Evolutionary conservation across 2,329 filamentous ascomycete species (phyloP), one percentile per base, ranked within the genome.

Genomic region (Neoscytalidium dimidiatum): DNA sequence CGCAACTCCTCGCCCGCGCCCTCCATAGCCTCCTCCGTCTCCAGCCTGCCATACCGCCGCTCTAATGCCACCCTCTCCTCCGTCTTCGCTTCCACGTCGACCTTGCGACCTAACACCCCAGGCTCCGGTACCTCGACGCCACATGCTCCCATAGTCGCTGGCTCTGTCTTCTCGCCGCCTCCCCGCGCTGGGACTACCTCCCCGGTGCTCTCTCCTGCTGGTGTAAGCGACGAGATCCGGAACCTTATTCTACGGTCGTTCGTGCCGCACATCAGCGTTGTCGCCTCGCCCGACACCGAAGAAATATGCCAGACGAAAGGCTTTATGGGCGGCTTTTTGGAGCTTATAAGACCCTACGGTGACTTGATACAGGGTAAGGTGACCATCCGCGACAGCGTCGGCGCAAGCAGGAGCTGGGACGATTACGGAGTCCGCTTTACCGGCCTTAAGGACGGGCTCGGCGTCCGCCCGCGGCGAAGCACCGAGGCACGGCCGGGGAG

Each of bases 361-460:
- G 95, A 99, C 78, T 86, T 85, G 17, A 85, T 98, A 0, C 87
- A 90, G 57, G 95, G 95, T 31, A 96, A 95, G 73, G 90, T 99
- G 60, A 91, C 91, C 3, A 90, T 98, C 64, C 84, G 95, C 71
- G 95, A 99, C 78, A 97, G 94, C 74, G 88, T 92, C 70, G 94
- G 95, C 8, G 87, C 90, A 48, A 94, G 92, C 74, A 88, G 88
- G 73, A 86, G 87, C 43, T 94, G 91, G 81, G 94, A 97, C 64
- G 93, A 98, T 75, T 99, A 93, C 77, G 90, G 92, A 0, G 85
- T 99, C 65, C 90, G 92, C 64, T 97, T 99, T 75, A 88, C 90
- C 4, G 86, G 87, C 66, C 86, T 96, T 63, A 88, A 88, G 65
- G 81, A 84, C 71, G 81, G 81, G 29, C 73, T 83, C 48, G 78